Percentiles rank a stretch among this genome's conserved stretches.
Evolutionary conservation across 2,329 filamentous ascomycete genomes (phyloP).

Genomic region (Ramichloridium luteum): DNA sequence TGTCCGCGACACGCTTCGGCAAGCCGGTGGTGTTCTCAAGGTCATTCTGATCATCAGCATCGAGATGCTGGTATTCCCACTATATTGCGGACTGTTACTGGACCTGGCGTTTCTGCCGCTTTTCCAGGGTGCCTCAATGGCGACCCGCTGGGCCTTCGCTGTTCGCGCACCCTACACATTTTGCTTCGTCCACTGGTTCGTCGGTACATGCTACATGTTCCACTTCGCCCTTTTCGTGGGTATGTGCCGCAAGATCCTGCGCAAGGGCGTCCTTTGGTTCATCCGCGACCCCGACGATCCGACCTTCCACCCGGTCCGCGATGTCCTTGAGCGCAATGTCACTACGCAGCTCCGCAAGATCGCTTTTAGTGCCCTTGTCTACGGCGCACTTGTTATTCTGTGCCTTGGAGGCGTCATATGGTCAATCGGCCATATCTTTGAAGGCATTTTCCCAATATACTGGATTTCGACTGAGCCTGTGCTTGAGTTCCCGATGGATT

Average conservation of each 20-base stretch:
- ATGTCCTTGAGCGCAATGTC: constrained; percentile 87
- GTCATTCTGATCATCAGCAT: constrained; percentile 98
- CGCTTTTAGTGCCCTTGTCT: constrained; percentile 87
- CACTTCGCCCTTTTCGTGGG: constrained; percentile 97
- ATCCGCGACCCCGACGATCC: constrained; percentile 97
- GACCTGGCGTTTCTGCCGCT: constrained; percentile 81
- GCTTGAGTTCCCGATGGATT: constrained; percentile 84
- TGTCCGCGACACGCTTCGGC: constrained; percentile 70
- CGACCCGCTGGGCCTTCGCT: constrained; percentile 67
- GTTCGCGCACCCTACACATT: constrained; percentile 72
- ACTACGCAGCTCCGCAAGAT: constrained; percentile 92
- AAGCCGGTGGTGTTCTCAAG: constrained; percentile 94
- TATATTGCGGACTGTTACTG: constrained; percentile 87
- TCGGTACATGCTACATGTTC: constrained; percentile 99
- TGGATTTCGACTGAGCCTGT: constrained; percentile 89
- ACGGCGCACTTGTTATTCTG: constrained; percentile 81
- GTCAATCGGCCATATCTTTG: constrained; percentile 59
- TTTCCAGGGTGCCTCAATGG: constrained; percentile 68
- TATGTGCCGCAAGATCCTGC: constrained; percentile 97
- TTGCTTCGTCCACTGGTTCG: constrained; percentile 96
- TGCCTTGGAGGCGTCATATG: constrained; percentile 94
- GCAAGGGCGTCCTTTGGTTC: constrained; percentile 90
- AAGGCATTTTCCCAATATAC: constrained; percentile 71
- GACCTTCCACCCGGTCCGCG: constrained; percentile 92
- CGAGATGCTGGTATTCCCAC: constrained; percentile 93